Percentiles rank a stretch among this genome's conserved stretches.
These are phyloP conservation scores for Stereocaulon alpinum DNA, from an alignment of 495 filamentous ascomycete genomes.

Conservation along the genomic window DNA sequence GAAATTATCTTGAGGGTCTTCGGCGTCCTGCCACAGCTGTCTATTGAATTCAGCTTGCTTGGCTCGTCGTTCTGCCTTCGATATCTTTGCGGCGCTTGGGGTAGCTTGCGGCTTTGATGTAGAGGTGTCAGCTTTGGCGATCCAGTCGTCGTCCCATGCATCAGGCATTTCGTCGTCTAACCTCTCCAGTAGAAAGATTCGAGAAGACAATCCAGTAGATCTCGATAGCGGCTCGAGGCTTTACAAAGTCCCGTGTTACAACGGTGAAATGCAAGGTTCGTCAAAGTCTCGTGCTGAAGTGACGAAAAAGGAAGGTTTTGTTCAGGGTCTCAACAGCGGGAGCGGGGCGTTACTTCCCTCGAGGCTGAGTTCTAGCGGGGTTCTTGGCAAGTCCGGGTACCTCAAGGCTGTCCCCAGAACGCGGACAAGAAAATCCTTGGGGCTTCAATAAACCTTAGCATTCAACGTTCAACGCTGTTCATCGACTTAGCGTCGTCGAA, in stretches of 20 bases:
- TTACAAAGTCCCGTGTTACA: too few relatives aligned
- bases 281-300: neutral
- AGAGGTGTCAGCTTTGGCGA: conserved; percentile 54
- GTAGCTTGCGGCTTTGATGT: conserved; percentile 15
- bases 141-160: conserved; percentile 92
- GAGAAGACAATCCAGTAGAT: too few relatives aligned
- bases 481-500: neutral
- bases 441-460: too few relatives aligned
- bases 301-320: neutral
- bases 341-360: conserved; percentile 2
- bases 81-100: conserved; percentile 38
- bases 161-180: conserved; percentile 49
- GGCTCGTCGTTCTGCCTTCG: conserved; percentile 66
- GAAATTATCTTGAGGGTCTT: conserved; percentile 56
- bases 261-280: too few relatives aligned
- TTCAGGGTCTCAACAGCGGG: neutral
- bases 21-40: conserved; percentile 80
- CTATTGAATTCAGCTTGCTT: conserved; percentile 73
- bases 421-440: neutral
- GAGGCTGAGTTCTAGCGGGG: conserved; percentile 3
- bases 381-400: neutral
- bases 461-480: neutral
- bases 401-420: neutral
- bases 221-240: too few relatives aligned
- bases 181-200: too few relatives aligned